These are phyloP conservation scores for Ramalina intermedia DNA, from an alignment of 495 filamentous ascomycete species.

Conservation along the genomic window DNA sequence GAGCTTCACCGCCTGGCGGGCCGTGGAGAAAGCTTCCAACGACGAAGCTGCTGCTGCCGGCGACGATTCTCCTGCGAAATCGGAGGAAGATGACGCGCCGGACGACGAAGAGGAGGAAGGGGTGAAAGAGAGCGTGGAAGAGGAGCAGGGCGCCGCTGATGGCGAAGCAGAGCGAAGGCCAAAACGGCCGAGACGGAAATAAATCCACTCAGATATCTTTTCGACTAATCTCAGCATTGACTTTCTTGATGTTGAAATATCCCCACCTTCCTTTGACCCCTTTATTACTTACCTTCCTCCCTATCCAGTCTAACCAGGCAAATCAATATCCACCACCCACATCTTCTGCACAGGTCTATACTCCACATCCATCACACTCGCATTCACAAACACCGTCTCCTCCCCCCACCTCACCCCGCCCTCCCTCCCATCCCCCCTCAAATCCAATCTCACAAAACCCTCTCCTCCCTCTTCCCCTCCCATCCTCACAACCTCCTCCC, in stretches of 20 bases:
- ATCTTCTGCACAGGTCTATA: constrained; percentile 40
- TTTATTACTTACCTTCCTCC: not conserved
- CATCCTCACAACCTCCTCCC: constrained; percentile 19
- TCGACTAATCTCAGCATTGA: too few species aligned
- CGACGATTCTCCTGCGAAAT: constrained; percentile 13
- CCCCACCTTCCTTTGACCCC: too few species aligned
- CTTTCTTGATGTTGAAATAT: too few species aligned
- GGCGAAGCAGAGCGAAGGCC: not conserved
- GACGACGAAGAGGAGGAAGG: constrained; percentile 18
- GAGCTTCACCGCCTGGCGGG: constrained; percentile 42
- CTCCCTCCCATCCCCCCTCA: constrained; percentile 16
- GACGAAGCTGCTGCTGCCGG: constrained; percentile 4
- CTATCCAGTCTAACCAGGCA: constrained; percentile 22
- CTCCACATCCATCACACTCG: constrained; percentile 38
- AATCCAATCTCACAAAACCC: constrained; percentile 29
- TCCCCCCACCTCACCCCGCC: constrained; percentile 29
- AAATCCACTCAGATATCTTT: too few species aligned
- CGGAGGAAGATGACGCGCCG: constrained; percentile 17
- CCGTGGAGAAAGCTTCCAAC: constrained; percentile 31
- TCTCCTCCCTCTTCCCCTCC: constrained; percentile 26
- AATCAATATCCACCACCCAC: constrained; percentile 51
- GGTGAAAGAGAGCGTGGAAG: constrained; percentile 9
- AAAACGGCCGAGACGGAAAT: too few species aligned
- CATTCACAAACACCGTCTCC: constrained; percentile 63
- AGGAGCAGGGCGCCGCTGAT: constrained; percentile 1